A percentile compares a stretch with the other conserved stretches of the same genome.
phyloP scores from a whole-genome alignment of 2,329 filamentous ascomycete species.

The Thelonectria olida region DNA sequence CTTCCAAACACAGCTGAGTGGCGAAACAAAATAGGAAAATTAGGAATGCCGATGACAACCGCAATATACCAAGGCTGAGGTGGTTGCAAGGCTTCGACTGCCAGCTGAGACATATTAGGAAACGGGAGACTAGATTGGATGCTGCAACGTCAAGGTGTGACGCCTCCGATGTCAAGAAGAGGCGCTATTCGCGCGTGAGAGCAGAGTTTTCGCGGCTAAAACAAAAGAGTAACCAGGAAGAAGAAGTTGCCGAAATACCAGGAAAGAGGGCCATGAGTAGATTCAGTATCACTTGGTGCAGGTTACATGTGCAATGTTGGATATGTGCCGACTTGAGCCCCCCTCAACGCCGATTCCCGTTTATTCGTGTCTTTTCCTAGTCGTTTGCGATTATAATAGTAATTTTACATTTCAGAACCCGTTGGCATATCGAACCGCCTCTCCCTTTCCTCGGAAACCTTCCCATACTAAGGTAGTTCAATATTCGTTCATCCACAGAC shows the following conservation, averaged over 20 bases:
- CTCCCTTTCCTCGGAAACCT: conserved; percentile 8
- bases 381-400: conserved; percentile 24
- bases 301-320: neutral
- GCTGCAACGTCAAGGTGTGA: neutral
- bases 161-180: neutral
- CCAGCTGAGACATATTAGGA: neutral
- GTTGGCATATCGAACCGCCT: neutral
- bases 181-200: neutral
- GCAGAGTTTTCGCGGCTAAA: neutral
- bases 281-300: neutral
- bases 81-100: neutral
- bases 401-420: conserved; percentile 22
- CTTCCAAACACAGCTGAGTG: neutral
- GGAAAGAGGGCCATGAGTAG: neutral
- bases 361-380: conserved; percentile 18
- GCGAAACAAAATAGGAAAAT: neutral
- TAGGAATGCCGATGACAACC: neutral
- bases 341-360: conserved; percentile 26
- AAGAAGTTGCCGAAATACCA: neutral
- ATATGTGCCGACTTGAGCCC: conserved; percentile 14
- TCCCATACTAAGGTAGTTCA: neutral
- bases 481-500: conserved; percentile 1
- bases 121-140: no score
- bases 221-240: neutral
- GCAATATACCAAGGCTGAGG: neutral